Evolutionary conservation across 2,329 filamentous ascomycete species (phyloP).

Genomic region (Ilyonectria sp.): DNA sequence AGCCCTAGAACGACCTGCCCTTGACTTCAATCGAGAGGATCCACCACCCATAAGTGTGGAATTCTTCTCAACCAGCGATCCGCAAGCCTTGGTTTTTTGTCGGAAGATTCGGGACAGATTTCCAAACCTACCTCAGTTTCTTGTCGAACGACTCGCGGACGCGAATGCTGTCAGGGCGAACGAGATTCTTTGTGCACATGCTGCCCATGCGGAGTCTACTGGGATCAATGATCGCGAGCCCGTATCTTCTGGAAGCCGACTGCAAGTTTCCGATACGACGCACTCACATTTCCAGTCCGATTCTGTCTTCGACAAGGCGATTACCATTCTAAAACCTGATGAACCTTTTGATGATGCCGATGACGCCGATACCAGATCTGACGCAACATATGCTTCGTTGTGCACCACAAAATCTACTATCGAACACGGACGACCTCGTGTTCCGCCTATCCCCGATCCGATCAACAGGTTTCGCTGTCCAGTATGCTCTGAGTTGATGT

Average conservation of each 20-base stretch:
- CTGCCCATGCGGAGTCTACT: too few relatives aligned
- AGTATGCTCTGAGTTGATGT: not conserved
- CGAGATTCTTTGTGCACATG: not conserved
- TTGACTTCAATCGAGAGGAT: not conserved
- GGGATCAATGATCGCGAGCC: too few relatives aligned
- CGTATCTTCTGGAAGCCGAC: not conserved
- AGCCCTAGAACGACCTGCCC: not conserved
- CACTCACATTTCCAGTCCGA: not conserved
- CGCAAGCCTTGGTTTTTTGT: slow-evolving; percentile 7
- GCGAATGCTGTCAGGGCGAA: not conserved
- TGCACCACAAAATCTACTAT: not conserved
- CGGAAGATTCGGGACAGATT: slow-evolving; percentile 11
- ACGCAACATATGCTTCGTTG: not conserved
- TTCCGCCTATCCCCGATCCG: not conserved
- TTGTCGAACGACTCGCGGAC: slow-evolving; percentile 3
- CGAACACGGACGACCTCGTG: not conserved
- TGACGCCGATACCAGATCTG: not conserved
- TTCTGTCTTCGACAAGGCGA: not conserved
- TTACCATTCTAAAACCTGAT: not conserved
- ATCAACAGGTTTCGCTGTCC: not conserved
- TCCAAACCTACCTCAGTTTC: not conserved
- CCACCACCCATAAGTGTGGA: not conserved
- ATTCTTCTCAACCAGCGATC: not conserved
- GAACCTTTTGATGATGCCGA: not conserved
- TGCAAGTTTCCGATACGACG: not conserved